Percentiles rank a stretch among this genome's conserved stretches.
Conservation (phyloP, 2,329 filamentous ascomycete species). For the Penicillium sp. region DNA sequence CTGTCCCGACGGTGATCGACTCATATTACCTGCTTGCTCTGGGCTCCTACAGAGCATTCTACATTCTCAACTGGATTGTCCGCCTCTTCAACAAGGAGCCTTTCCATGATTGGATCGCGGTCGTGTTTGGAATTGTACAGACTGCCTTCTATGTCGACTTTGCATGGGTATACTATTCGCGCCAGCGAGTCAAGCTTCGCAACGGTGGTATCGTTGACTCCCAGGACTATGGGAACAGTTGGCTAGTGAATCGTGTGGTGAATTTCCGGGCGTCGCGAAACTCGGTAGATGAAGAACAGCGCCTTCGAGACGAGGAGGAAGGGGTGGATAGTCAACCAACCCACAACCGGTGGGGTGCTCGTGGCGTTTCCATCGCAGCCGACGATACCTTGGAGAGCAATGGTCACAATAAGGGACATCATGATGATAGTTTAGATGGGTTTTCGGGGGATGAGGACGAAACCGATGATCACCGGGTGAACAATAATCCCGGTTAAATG, state of each 20-base stretch:
- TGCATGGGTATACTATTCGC: constrained; percentile 92
- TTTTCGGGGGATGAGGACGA: constrained; percentile 12
- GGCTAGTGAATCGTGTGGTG: constrained; percentile 76
- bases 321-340: constrained; percentile 26
- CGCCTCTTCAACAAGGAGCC: constrained; percentile 60
- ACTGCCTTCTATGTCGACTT: constrained; percentile 90
- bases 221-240: constrained; percentile 81
- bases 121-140: constrained; percentile 85
- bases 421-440: constrained; percentile 9
- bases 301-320: constrained; percentile 30
- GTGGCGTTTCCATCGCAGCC: constrained; percentile 59
- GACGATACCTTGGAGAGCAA: constrained; percentile 49
- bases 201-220: constrained; percentile 84
- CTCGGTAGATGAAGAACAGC: constrained; percentile 39
- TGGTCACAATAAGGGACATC: constrained; percentile 10
- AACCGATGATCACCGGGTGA: constrained; percentile 3
- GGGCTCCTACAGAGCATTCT: constrained; percentile 82
- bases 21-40: constrained; percentile 91
- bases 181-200: constrained; percentile 89
- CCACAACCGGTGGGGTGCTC: constrained; percentile 54
- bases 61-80: constrained; percentile 87
- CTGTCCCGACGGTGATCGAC: constrained; percentile 90
- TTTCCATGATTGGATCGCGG: constrained; percentile 66
- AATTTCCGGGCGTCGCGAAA: constrained; percentile 46
- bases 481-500: not conserved